A percentile compares a stretch with the other conserved stretches of the same genome.
phyloP scores from a whole-genome alignment of 2,329 filamentous ascomycete genomes.

The Gaeumannomyces sp. region DNA sequence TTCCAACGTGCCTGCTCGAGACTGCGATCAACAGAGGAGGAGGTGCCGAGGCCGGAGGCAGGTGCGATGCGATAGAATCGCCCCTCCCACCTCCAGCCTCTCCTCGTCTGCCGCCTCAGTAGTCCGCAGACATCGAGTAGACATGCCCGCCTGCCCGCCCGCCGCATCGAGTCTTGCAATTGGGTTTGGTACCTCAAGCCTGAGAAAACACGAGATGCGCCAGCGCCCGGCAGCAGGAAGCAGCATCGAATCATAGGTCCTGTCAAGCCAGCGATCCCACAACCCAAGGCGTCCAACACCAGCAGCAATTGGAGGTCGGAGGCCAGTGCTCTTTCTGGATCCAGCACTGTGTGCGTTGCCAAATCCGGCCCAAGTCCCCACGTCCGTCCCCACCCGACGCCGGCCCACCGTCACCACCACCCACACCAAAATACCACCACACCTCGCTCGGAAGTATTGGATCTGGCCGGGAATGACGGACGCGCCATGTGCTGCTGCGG shows the following conservation, averaged over 20 bases:
- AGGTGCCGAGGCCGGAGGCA: not conserved
- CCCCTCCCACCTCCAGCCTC: not conserved
- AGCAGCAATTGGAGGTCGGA: not conserved
- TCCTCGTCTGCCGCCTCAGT: too few relatives aligned
- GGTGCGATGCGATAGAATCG: not conserved
- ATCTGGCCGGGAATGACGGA: conserved; percentile 1
- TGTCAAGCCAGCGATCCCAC: not conserved
- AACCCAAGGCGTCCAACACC: not conserved
- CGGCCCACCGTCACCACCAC: not conserved
- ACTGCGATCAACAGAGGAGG: not conserved
- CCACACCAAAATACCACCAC: not conserved
- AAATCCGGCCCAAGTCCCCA: not conserved
- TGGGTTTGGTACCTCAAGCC: too few relatives aligned
- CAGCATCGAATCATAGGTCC: too few relatives aligned
- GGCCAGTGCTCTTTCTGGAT: not conserved
- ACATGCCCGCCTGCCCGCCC: too few relatives aligned
- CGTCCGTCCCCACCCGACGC: not conserved
- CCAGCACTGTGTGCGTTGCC: not conserved
- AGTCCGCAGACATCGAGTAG: too few relatives aligned
- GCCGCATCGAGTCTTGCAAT: too few relatives aligned
- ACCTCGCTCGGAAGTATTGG: not conserved
- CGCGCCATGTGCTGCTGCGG: not conserved
- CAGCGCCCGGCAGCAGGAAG: not conserved
- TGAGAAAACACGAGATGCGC: too few relatives aligned
- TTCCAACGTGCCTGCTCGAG: not conserved